A percentile compares a stretch with the other conserved stretches of the same genome.
Conservation (phyloP, 1,284 basidiomycete genomes). For the Leccinum cinnamomeum region DNA sequence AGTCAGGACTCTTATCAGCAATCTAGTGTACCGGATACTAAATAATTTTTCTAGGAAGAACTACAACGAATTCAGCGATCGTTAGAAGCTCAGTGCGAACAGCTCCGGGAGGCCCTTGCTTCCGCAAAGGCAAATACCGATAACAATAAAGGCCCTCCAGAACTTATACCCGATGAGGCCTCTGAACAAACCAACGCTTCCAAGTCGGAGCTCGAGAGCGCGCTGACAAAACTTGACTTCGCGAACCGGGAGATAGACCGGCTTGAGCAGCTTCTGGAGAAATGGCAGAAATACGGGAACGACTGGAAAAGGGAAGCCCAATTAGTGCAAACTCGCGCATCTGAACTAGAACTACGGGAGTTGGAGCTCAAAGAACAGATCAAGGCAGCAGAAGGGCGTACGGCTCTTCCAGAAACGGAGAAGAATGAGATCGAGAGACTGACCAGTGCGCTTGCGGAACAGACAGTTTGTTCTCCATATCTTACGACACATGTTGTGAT, state of each 20-base stretch:
- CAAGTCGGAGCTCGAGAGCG: conserved; percentile 6
- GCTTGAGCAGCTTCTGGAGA: conserved; percentile 22
- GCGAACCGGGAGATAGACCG: conserved; percentile 23
- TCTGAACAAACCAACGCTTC: conserved; percentile 3
- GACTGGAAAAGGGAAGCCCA: conserved; percentile 32
- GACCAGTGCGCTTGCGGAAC: conserved; percentile 21
- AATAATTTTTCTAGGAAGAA: conserved; percentile 20
- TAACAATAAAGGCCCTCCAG: conserved; percentile 1
- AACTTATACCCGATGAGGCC: conserved; percentile 10
- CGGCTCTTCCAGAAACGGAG: conserved; percentile 16
- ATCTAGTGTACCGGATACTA: conserved; percentile 9
- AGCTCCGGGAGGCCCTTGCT: conserved; percentile 20
- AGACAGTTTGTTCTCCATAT: conserved; percentile 22
- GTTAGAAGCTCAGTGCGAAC: conserved; percentile 23
- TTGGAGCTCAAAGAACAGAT: conserved; percentile 10
- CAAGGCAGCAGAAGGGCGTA: conserved; percentile 17
- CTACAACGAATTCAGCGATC: conserved; percentile 17
- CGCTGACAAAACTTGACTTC: conserved; percentile 16
- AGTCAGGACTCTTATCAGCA: conserved; percentile 6
- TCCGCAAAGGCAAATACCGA: conserved; percentile 10
- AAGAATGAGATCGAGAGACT: conserved; percentile 18
- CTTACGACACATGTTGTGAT: background rate
- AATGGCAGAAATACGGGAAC: conserved; percentile 30
- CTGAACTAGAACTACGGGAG: conserved; percentile 19
- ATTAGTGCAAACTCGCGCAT: conserved; percentile 13